Evolutionary conservation across 2,329 filamentous ascomycete genomes (phyloP), one percentile per base, ranked within the genome.

Genomic region (Neonectria punicea): DNA sequence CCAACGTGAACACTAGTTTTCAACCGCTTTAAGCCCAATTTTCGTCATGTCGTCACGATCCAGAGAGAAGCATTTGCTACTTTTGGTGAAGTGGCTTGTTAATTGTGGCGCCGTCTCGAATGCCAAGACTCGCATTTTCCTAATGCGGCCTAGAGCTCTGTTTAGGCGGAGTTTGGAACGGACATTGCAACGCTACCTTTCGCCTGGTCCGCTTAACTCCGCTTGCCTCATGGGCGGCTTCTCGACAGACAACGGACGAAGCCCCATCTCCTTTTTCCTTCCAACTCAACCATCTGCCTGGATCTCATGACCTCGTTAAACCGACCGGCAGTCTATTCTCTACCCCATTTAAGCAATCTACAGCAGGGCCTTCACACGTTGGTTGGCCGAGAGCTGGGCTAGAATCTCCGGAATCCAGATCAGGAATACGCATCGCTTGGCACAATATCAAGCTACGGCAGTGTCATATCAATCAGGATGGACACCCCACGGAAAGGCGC

Each of bases 341-440:
- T 8, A 2, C 49, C 30, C 30, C 3, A 10, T 4, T 22, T 51
- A 11, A 34, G 5, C n/a, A 51, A 34, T 4, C n/a, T n/a, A 34
- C n/a, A 20, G 4, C 11, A 34, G n/a, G 49, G 6, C 10, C n/a
- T 20, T 9, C 5, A 20, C 30, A 4, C 49, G 10, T 30, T 51
- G 28, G 28, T 36, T 51, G 30, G 30, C 28, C 20, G n/a, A 22
- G 4, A 51, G 5, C 47, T 20, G 5, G 28, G 10, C 49, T n/a
- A 22, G 7, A 30, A 30, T 49, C 46, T 51, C 49, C 8, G 7
- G 8, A 58, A 30, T 25, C 47, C 57, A 4, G 30, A 50, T 55
- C 11, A 30, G 43, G 51, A 61, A 50, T 43, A 49, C 44, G 43
- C 36, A 50, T 49, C 41, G 13, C 51, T 61, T 61, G 58, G 58